Conservation (phyloP, 441 rosid species). For the Gossypium laxum region DNA sequence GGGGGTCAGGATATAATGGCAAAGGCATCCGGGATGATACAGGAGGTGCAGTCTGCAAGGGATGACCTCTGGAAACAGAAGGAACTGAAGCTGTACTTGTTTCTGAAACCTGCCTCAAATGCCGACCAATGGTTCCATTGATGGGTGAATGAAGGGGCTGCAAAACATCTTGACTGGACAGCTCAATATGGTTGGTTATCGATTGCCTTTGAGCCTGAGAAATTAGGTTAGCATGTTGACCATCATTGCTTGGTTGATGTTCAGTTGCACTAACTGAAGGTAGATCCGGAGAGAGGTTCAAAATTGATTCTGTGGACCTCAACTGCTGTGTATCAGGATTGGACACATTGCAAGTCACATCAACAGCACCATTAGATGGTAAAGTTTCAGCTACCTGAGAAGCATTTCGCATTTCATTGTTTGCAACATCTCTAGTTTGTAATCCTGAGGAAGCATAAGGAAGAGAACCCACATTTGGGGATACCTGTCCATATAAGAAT, state of each 20-base stretch:
- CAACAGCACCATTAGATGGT: slow-evolving; percentile 12
- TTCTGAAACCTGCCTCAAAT: slow-evolving; percentile 15
- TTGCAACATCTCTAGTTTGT: slow-evolving; percentile 25
- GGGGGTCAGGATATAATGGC: slow-evolving; percentile 45
- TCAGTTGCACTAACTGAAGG: slow-evolving; percentile 23
- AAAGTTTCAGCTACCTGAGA: slow-evolving; percentile 27
- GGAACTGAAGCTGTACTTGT: slow-evolving; percentile 15
- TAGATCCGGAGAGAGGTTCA: slow-evolving; percentile 11
- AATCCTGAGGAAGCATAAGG: slow-evolving; percentile 23
- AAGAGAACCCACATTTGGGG: slow-evolving; percentile 23
- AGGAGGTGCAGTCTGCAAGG: slow-evolving; percentile 21
- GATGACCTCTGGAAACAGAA: slow-evolving; percentile 18
- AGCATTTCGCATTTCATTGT: slow-evolving; percentile 12
- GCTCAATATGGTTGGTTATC: slow-evolving; percentile 19
- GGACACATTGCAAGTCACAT: slow-evolving; percentile 19
- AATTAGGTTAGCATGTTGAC: slow-evolving; percentile 16
- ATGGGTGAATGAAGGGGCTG: slow-evolving; percentile 22
- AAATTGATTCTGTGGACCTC: slow-evolving; percentile 9
- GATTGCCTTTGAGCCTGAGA: slow-evolving; percentile 17
- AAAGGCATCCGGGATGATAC: slow-evolving; percentile 30
- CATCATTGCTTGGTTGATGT: slow-evolving; percentile 19
- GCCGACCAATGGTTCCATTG: slow-evolving; percentile 10
- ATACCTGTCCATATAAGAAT: slow-evolving; percentile 27
- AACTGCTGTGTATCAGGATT: slow-evolving; percentile 15
- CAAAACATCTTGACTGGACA: neutral